Conservation (phyloP, 129 eudicot species). For the Kitagawia praeruptora region DNA sequence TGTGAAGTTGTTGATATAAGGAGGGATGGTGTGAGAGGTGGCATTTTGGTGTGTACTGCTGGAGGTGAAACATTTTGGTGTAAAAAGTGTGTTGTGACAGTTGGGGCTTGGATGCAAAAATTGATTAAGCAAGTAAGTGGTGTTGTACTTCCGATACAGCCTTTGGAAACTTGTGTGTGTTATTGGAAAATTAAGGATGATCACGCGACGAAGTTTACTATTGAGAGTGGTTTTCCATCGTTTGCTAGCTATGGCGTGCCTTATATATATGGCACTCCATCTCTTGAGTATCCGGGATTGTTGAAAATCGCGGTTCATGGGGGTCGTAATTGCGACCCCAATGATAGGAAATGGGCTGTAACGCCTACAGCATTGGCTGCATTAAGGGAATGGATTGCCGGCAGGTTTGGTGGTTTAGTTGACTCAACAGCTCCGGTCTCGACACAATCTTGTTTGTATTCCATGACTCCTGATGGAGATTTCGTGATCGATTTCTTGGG, state of each 20-base stretch:
- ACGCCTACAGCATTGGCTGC: slow-evolving; percentile 12
- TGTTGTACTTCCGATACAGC: slow-evolving; percentile 46
- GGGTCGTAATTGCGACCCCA: slow-evolving; percentile 60
- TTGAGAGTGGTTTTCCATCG: slow-evolving; percentile 56
- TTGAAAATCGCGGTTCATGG: slow-evolving; percentile 52
- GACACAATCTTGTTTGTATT: slow-evolving; percentile 72
- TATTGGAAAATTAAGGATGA: slow-evolving; percentile 73
- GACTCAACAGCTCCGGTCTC: slow-evolving; percentile 44
- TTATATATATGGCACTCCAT: slow-evolving; percentile 74
- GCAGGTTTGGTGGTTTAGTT: slow-evolving; percentile 43
- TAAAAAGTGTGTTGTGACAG: slow-evolving; percentile 68
- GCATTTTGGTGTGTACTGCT: slow-evolving; percentile 32
- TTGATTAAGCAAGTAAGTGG: slow-evolving; percentile 37
- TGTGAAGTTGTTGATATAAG: slow-evolving; percentile 30
- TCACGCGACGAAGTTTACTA: slow-evolving; percentile 38
- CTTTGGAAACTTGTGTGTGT: slow-evolving; percentile 52
- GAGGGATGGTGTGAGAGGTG: slow-evolving; percentile 27
- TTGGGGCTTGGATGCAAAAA: slow-evolving; percentile 70
- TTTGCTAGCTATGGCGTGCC: slow-evolving; percentile 80
- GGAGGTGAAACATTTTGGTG: slow-evolving; percentile 34
- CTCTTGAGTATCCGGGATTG: slow-evolving; percentile 68
- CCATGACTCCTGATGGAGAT: slow-evolving; percentile 89
- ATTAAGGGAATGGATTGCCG: slow-evolving; percentile 47
- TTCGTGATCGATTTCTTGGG: slow-evolving; percentile 81
- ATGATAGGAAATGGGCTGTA: slow-evolving; percentile 48